Percentiles rank a stretch among this genome's conserved stretches.
These are phyloP conservation scores for Talaromyces sp. DNA, from an alignment of 2,329 filamentous ascomycete species.

Conservation along the genomic window DNA sequence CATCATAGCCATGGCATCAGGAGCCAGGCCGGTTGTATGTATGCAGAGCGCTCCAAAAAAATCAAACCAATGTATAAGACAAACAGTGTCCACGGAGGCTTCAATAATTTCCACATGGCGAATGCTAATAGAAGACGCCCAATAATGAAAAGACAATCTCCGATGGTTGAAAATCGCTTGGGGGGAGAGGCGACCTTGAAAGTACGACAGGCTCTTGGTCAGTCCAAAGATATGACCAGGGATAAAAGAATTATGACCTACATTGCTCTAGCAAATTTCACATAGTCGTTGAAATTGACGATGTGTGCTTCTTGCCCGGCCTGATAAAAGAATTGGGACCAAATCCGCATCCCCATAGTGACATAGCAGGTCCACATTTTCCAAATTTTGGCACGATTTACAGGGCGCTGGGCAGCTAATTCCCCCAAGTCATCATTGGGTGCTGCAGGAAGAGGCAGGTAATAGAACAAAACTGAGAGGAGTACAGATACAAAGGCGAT, in stretches of 20 bases:
- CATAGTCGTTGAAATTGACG: not conserved
- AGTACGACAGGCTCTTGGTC: not conserved
- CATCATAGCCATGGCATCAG: slow-evolving; percentile 46
- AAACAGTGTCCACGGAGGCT: slow-evolving; percentile 53
- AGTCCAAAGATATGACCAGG: not conserved
- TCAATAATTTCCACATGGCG: slow-evolving; percentile 47
- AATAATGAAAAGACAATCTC: slow-evolving; percentile 52
- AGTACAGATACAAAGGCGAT: slow-evolving; percentile 52
- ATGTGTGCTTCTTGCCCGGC: slow-evolving; percentile 54
- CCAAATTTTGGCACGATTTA: slow-evolving; percentile 42
- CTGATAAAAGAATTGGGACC: slow-evolving; percentile 56
- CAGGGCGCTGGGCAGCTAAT: slow-evolving; percentile 48
- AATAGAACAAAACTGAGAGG: slow-evolving; percentile 56
- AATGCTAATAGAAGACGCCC: slow-evolving; percentile 54
- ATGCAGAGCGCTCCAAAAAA: slow-evolving; percentile 48
- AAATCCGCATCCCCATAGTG: slow-evolving; percentile 50
- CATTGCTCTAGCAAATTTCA: not conserved
- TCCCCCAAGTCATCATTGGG: slow-evolving; percentile 57
- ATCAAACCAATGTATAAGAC: slow-evolving; percentile 50
- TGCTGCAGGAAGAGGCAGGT: slow-evolving; percentile 57
- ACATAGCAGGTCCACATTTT: slow-evolving; percentile 50
- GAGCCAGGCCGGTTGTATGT: slow-evolving; percentile 41
- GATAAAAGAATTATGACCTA: not conserved
- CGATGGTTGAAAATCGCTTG: not conserved
- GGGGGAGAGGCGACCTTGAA: not conserved